These are phyloP conservation scores for Gossypium sturtianum DNA, from an alignment of 345 rosid genomes.

Conservation along the genomic window DNA sequence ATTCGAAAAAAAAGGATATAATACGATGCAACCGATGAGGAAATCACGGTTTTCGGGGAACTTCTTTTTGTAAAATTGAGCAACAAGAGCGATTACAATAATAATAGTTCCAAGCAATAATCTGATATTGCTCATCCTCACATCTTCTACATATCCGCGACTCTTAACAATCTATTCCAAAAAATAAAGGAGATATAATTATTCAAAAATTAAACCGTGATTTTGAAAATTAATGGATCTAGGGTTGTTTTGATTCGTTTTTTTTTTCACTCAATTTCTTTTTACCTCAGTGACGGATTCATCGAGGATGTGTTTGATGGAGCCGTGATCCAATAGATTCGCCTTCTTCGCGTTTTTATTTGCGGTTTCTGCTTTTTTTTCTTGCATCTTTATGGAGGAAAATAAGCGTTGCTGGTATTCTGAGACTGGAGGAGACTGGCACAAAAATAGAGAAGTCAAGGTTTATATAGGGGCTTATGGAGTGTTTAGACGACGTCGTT, in stretches of 20 bases:
- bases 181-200: background rate
- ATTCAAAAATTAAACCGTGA: background rate
- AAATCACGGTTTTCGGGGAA: conserved; percentile 89
- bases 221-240: conserved; percentile 15
- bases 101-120: conserved; percentile 63
- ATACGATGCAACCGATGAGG: conserved; percentile 76
- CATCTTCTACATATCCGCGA: conserved; percentile 82
- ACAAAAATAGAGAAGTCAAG: background rate
- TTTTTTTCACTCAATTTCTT: background rate
- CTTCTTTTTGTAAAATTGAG: conserved; percentile 98
- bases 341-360: conserved; percentile 69
- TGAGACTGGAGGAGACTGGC: background rate
- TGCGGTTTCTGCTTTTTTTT: conserved; percentile 45
- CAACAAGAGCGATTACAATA: conserved; percentile 73
- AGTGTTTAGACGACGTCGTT: background rate
- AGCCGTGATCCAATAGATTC: conserved; percentile 88
- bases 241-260: background rate
- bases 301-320: conserved; percentile 90
- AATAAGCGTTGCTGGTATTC: background rate
- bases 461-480: background rate
- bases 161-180: conserved; percentile 58
- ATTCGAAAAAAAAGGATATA: conserved; percentile 58
- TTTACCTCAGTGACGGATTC: conserved; percentile 86
- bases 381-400: conserved; percentile 38
- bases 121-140: conserved; percentile 75